Base-by-base conservation (phyloP, 192 early-diverging fungal species). In the Chytriomyces sp. region DNA sequence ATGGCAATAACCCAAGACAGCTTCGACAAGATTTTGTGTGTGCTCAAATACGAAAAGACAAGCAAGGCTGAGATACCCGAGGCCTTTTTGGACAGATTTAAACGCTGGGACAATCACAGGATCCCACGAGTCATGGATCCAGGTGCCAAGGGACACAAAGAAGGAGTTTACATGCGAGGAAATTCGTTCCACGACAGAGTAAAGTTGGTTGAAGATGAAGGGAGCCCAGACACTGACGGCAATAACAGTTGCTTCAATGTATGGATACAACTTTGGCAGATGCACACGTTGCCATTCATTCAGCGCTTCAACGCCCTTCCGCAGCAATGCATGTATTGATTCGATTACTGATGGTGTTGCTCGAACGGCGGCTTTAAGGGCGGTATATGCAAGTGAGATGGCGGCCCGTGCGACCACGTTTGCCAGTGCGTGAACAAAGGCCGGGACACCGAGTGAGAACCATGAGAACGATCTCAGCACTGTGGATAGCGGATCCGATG, bases 81-180 rank as follows among this genome's bases (percentile, higher is more conserved):
- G 35, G 4, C 35, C 35, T 35, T 35, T 35, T 57, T 57, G 53
- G 53, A 20, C 5, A 5, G 13, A n/a, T 57, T 18, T n/a, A 68
- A 73, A 11, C 10, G 63, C 18, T 46, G 72, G 72, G 24, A 73
- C 59, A 62, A 73, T 73, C 11, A 61, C 24, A 44, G 72, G 72
- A 73, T 73, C 72, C 72, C 72, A 73, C 45, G 72, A 61, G 44
- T 73, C 72, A 45, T 73, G 72, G 10, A 73, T 45, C 5, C 61
- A 9, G 8, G 44, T 50, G 8, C 72, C 72, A 44, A 20, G 4
- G 24, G 10, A 61, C n/a, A 62, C 18, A 45, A 57, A 26, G 16
- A 71, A 11, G 3, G 4, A n/a, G 16, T 23, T 8, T 50, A 61
- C 26, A 35, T 59, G 43, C 35, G 10, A 18, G 5, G 6, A 26